Evolutionary conservation across 1,284 basidiomycete species (phyloP).

Genomic region (Ganoderma resinaceum): DNA sequence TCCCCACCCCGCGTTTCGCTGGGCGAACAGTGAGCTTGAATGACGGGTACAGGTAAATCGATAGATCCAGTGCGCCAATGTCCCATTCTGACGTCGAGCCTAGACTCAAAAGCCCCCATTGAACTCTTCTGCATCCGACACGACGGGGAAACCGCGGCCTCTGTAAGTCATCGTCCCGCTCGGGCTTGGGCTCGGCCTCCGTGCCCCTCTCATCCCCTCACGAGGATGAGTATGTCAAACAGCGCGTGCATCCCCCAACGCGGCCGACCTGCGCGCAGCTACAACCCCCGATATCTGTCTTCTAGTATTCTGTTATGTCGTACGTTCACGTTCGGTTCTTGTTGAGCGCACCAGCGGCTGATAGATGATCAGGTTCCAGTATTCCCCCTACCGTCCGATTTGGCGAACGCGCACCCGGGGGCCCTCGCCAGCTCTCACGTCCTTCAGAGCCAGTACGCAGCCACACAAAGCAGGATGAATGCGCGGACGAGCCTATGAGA

Average conservation of each 20-base stretch:
- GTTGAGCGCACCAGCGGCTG: conserved; percentile 13
- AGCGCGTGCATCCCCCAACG: conserved; percentile 13
- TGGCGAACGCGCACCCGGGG: conserved; percentile 15
- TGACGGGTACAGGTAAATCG: conserved; percentile 11
- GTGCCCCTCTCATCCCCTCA: conserved; percentile 1
- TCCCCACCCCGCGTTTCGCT: background rate
- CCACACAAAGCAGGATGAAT: conserved; percentile 3
- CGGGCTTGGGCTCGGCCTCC: conserved; percentile 1
- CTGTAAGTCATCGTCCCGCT: background rate
- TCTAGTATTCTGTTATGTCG: conserved; percentile 24
- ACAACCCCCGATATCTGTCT: conserved; percentile 21
- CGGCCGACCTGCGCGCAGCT: background rate
- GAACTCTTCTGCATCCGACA: conserved; percentile 1
- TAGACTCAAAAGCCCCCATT: background rate
- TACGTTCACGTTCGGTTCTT: conserved; percentile 19
- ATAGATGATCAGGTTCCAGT: conserved; percentile 13
- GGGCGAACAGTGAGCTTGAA: conserved; percentile 4
- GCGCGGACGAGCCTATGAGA: background rate
- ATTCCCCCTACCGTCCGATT: conserved; percentile 12
- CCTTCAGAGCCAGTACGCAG: conserved; percentile 1
- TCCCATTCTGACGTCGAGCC: background rate
- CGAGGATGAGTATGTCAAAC: conserved; percentile 19
- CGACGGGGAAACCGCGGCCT: conserved; percentile 18
- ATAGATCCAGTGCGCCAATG: conserved; percentile 4
- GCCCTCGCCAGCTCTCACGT: conserved; percentile 11